phyloP scores from a whole-genome alignment of 2,329 filamentous ascomycete species.

The Colletotrichum graminicola region DNA sequence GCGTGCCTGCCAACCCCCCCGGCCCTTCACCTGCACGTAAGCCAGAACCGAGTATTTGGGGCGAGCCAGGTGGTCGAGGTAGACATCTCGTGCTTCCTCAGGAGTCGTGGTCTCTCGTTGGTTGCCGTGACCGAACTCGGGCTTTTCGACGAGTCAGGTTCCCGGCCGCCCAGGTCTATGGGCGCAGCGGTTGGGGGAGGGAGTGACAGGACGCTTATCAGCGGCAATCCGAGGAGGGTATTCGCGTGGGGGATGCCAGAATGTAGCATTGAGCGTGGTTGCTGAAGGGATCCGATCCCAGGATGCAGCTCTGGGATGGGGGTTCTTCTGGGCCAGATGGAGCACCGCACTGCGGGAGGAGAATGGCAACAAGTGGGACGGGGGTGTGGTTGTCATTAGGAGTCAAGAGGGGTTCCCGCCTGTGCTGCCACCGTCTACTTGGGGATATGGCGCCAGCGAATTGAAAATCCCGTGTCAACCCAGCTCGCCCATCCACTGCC shows the following conservation, averaged over 20 bases:
- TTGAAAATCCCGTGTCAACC: conserved; percentile 7
- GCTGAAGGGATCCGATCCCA: conserved; percentile 39
- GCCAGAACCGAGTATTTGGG: conserved; percentile 37
- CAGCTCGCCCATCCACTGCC: conserved; percentile 1
- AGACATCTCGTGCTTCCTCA: conserved; percentile 8
- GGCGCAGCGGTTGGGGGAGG: conserved; percentile 12
- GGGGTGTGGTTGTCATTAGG: not conserved
- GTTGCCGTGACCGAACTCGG: conserved; percentile 1
- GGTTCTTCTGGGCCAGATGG: conserved; percentile 8
- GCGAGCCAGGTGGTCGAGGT: conserved; percentile 8
- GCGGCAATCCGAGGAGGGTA: conserved; percentile 27
- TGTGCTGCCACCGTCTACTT: conserved; percentile 20
- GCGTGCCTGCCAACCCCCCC: conserved; percentile 27
- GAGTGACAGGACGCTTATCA: conserved; percentile 27
- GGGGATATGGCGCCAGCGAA: conserved; percentile 28
- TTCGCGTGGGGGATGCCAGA: conserved; percentile 9
- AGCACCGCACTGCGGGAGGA: conserved; percentile 27
- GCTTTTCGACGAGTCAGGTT: conserved; percentile 35
- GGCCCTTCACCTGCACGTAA: conserved; percentile 28
- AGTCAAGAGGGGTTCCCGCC: conserved; percentile 18
- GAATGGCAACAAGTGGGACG: conserved; percentile 24
- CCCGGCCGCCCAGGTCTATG: not conserved
- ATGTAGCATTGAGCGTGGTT: conserved; percentile 32
- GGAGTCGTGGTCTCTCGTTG: conserved; percentile 1
- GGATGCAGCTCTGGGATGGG: conserved; percentile 31